These are phyloP conservation scores for Trichosporon inkin DNA, from an alignment of 1,284 basidiomycete species.

Conservation along the genomic window DNA sequence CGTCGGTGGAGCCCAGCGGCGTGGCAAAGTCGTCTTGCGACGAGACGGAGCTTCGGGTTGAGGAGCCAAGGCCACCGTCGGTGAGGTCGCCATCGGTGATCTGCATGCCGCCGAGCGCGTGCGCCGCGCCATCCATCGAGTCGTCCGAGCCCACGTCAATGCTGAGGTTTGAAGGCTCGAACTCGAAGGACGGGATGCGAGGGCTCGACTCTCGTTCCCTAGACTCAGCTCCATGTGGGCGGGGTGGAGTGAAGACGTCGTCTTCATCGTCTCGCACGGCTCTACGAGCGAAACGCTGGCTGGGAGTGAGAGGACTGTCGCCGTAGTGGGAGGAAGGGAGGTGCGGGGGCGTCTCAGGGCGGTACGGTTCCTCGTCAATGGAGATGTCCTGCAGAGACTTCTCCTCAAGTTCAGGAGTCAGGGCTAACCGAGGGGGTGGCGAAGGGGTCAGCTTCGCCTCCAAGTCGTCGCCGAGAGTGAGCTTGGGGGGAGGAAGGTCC, in stretches of 20 bases:
- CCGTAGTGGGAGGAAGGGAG: not conserved
- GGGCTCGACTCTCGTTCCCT: conserved; percentile 32
- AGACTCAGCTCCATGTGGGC: not conserved
- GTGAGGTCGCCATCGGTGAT: not conserved
- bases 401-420: conserved; percentile 13
- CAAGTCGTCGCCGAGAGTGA: conserved; percentile 3
- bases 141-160: conserved; percentile 11
- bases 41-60: not conserved
- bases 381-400: not conserved
- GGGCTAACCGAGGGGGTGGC: conserved; percentile 2
- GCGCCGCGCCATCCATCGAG: not conserved
- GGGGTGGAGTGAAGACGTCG: conserved; percentile 44
- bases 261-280: conserved; percentile 13
- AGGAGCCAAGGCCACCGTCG: not conserved
- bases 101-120: conserved; percentile 3
- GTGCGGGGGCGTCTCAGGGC: not conserved
- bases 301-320: conserved; percentile 4
- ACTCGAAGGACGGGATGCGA: conserved; percentile 45
- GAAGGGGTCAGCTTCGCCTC: conserved; percentile 1
- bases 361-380: conserved; percentile 1
- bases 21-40: conserved; percentile 2
- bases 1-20: not conserved
- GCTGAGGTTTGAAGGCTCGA: conserved; percentile 24
- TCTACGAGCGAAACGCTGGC: conserved; percentile 6
- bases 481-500: conserved; percentile 1